phyloP scores from a whole-genome alignment of 2,329 filamentous ascomycete species.

The Calonectria fujianensis region DNA sequence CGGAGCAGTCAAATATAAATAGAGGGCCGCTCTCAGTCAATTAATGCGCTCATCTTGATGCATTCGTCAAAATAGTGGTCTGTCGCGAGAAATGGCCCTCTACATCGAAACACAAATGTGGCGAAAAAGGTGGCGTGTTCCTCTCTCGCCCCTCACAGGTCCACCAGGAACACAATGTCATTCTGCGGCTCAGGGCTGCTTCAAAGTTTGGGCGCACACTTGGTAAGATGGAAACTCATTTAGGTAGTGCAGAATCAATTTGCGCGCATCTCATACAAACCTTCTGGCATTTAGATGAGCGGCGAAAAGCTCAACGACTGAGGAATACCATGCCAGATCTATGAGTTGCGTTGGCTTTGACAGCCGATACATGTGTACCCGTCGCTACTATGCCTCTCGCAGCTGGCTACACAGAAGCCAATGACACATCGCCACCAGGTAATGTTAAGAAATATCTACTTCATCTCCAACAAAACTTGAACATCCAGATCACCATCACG shows the following conservation, averaged over 20 bases:
- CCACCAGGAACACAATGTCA: background rate
- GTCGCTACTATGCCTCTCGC: background rate
- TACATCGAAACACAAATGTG: background rate
- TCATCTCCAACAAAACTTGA: background rate
- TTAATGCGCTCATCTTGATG: background rate
- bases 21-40: background rate
- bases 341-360: background rate
- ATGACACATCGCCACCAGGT: background rate
- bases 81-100: background rate
- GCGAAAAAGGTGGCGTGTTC: slow-evolving; percentile 1
- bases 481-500: background rate
- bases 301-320: no score
- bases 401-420: background rate
- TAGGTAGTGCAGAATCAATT: background rate
- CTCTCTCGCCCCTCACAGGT: background rate
- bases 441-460: background rate
- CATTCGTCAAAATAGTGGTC: background rate
- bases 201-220: background rate
- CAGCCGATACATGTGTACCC: background rate
- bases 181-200: no score
- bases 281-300: no score
- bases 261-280: no score
- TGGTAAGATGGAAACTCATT: background rate
- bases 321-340: no score
- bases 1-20: background rate